Percentiles rank a stretch among this genome's conserved stretches.
phyloP scores from a whole-genome alignment of 768 basidiomycete species.

The Tricholomella constricta region DNA sequence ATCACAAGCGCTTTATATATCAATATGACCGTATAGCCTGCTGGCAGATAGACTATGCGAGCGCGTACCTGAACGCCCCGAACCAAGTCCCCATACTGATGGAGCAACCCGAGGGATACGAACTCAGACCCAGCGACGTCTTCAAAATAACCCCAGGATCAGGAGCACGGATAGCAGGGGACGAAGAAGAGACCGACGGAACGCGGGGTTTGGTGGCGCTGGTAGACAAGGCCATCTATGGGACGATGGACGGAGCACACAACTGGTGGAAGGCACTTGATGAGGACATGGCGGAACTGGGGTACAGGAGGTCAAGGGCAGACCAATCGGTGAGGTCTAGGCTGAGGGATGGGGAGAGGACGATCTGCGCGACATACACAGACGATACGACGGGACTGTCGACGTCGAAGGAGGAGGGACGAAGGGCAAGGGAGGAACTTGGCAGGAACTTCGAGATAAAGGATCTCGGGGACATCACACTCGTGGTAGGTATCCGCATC shows the following conservation, averaged over 20 bases:
- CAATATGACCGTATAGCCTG: too few relatives aligned
- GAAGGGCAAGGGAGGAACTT: neutral
- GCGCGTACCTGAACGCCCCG: neutral
- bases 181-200: neutral
- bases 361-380: conserved; percentile 12
- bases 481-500: neutral
- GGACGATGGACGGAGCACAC: conserved; percentile 7
- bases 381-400: neutral
- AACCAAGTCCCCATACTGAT: neutral
- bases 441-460: neutral
- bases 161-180: neutral
- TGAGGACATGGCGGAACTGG: neutral
- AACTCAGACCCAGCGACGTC: neutral
- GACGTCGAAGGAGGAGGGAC: neutral
- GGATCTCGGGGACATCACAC: neutral
- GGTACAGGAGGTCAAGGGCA: conserved; percentile 18
- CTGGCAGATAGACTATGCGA: conserved; percentile 1
- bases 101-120: conserved; percentile 4
- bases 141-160: neutral
- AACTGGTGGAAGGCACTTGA: neutral
- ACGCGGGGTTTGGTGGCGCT: neutral
- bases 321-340: conserved; percentile 19
- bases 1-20: too few relatives aligned
- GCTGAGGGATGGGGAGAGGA: conserved; percentile 6
- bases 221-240: conserved; percentile 2